Base-by-base conservation (phyloP, 768 basidiomycete genomes). In the Glaciozyma martinii region DNA sequence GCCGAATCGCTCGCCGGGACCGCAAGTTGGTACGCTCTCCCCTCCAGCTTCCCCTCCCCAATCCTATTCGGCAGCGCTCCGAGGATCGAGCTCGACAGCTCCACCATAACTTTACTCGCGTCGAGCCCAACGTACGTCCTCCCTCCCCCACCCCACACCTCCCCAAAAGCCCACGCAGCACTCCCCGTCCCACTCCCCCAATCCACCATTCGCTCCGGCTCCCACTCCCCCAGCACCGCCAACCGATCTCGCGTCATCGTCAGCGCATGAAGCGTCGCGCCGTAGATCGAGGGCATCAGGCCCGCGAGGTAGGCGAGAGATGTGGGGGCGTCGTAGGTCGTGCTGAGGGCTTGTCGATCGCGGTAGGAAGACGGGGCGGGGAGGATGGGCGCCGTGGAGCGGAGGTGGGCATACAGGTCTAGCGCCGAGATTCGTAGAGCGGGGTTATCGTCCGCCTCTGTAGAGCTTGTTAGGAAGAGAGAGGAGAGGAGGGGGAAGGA, bases 171-270 rank as follows among this genome's bases (percentile, higher is more conserved):
- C 90, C 91, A 93, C 33, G 92, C 80, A 3, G 85, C 89, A 71
- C 86, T 88, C 16, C 89, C 90, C 0, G 86, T 84, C 13, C 84
- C 90, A 60, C 86, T 81, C 16, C 91, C 90, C 86, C 88, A 93
- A 71, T 94, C 90, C 49, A 90, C 78, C 16, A 94, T 78, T 42
- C 78, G 63, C 18, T 68, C 66, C 1, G 73, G 72, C 19, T 81
- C 32, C 84, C 78, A 60, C 84, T 78, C 40, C 77, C 76, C 50
- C 5, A 58, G 29, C 9, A 65, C 75, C n/a, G 82, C 85, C 44
- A 90, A 71, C 61, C 90, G 80, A 56, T 78, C 80, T 65, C 82
- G 85, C 44, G 85, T 70, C 67, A 89, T 85, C 55, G 82, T 78
- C 23, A 93, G 77, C 8, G 92, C 88, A n/a, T 86, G 79, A 56